phyloP scores from a whole-genome alignment of 306 rosid genomes.

The Inga laurina region DNA sequence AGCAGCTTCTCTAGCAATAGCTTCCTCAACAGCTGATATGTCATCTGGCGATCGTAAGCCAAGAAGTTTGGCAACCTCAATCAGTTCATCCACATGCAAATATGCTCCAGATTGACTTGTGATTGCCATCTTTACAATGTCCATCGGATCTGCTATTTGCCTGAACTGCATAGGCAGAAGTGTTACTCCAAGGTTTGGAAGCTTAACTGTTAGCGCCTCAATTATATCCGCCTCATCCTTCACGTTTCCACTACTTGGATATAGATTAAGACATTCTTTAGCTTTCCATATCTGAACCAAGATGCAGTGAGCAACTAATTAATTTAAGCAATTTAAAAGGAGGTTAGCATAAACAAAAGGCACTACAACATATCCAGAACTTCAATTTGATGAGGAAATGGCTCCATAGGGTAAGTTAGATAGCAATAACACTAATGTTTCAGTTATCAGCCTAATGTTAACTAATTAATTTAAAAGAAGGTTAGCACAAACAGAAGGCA shows the following conservation, averaged over 20 bases:
- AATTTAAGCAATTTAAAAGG: constrained; percentile 28
- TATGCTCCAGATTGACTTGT: constrained; percentile 86
- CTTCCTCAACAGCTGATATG: constrained; percentile 86
- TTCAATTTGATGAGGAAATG: constrained; percentile 12
- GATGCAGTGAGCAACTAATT: constrained; percentile 36
- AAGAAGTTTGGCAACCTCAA: constrained; percentile 90
- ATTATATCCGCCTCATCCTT: constrained; percentile 82
- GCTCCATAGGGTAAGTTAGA: constrained; percentile 12
- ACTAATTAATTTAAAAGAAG: constrained; percentile 18
- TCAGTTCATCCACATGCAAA: constrained; percentile 92
- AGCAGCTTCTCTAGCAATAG: constrained; percentile 99
- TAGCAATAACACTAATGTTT: constrained; percentile 9
- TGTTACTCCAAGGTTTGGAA: constrained; percentile 94
- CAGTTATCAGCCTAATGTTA: constrained; percentile 3
- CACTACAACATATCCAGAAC: constrained; percentile 22
- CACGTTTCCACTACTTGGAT: constrained; percentile 67
- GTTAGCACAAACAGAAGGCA: constrained; percentile 29
- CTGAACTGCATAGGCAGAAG: constrained; percentile 95
- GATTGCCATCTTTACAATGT: constrained; percentile 85
- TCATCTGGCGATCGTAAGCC: constrained; percentile 81
- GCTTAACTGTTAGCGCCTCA: constrained; percentile 80
- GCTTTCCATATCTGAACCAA: constrained; percentile 94
- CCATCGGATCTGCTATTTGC: constrained; percentile 95
- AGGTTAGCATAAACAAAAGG: constrained; percentile 29
- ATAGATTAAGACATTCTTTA: constrained; percentile 84